Conservation (phyloP, 805 yeast genomes). For the Hyphopichia homilentoma region DNA sequence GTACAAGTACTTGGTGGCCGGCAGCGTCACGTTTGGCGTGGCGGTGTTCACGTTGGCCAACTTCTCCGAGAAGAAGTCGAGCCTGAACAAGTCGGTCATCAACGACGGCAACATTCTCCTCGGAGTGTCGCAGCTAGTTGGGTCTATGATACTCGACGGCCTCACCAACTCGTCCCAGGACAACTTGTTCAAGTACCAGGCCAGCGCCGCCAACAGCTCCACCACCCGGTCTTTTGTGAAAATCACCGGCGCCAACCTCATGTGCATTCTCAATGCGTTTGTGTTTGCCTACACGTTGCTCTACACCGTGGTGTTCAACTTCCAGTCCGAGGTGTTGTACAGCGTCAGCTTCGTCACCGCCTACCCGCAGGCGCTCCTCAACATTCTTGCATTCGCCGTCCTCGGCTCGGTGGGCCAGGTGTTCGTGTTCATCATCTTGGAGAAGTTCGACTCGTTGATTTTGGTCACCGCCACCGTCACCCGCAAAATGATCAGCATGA, state of each 20-base stretch:
- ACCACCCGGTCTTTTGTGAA: slow-evolving; percentile 8
- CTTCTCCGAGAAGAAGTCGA: slow-evolving; percentile 22
- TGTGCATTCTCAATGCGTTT: slow-evolving; percentile 61
- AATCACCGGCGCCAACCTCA: slow-evolving; percentile 82
- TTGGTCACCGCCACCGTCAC: slow-evolving; percentile 94
- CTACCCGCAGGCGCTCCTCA: slow-evolving; percentile 54
- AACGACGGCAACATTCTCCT: slow-evolving; percentile 41
- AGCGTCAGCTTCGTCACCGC: slow-evolving; percentile 43
- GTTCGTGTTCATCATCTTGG: slow-evolving; percentile 84
- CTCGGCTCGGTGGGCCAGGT: slow-evolving; percentile 92
- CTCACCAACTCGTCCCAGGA: slow-evolving; percentile 93
- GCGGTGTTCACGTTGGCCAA: slow-evolving; percentile 65
- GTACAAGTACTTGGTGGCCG: slow-evolving; percentile 76
- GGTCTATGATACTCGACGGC: slow-evolving; percentile 81
- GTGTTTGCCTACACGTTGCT: slow-evolving; percentile 43
- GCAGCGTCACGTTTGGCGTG: slow-evolving; percentile 80
- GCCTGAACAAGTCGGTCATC: slow-evolving; percentile 13
- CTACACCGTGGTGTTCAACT: slow-evolving; percentile 45
- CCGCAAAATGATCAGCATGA: slow-evolving; percentile 94
- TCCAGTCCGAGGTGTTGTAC: slow-evolving; percentile 43
- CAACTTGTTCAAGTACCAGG: slow-evolving; percentile 56
- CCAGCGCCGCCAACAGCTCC: slow-evolving; percentile 6
- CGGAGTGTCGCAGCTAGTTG: slow-evolving; percentile 59
- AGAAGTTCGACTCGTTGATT: slow-evolving; percentile 78
- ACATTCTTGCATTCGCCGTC: slow-evolving; percentile 62